Percentiles rank a stretch among this genome's conserved stretches.
These are phyloP conservation scores for Adansonia grandidieri DNA, from an alignment of 441 rosid species.

Conservation along the genomic window DNA sequence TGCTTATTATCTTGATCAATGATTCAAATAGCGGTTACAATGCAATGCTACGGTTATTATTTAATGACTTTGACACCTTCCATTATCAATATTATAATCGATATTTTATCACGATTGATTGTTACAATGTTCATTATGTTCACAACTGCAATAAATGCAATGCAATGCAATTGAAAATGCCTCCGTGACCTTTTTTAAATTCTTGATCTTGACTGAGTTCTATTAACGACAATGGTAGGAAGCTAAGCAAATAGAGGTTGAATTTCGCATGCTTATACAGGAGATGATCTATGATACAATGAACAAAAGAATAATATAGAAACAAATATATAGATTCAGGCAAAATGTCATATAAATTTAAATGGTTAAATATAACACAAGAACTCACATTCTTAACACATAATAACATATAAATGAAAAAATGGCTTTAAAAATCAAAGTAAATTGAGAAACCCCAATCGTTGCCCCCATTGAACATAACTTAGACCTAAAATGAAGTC, in stretches of 20 bases:
- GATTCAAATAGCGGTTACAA: too few relatives aligned
- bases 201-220: background rate
- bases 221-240: background rate
- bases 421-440: conserved; percentile 39
- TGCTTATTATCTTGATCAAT: too few relatives aligned
- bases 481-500: conserved; percentile 21
- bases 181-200: too few relatives aligned
- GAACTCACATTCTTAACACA: conserved; percentile 32
- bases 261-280: background rate
- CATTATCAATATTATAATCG: too few relatives aligned
- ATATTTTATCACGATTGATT: too few relatives aligned
- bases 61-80: too few relatives aligned
- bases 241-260: background rate
- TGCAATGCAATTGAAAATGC: too few relatives aligned
- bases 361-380: conserved; percentile 25
- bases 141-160: too few relatives aligned
- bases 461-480: conserved; percentile 32
- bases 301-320: background rate
- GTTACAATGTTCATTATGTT: too few relatives aligned
- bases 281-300: conserved; percentile 13
- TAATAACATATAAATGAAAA: conserved; percentile 37
- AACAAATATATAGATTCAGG: background rate
- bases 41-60: too few relatives aligned
- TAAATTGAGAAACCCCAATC: conserved; percentile 34
- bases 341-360: background rate